A percentile compares a stretch with the other conserved stretches of the same genome.
phyloP scores from a whole-genome alignment of 1,284 basidiomycete genomes.

The Mycena sp. region DNA sequence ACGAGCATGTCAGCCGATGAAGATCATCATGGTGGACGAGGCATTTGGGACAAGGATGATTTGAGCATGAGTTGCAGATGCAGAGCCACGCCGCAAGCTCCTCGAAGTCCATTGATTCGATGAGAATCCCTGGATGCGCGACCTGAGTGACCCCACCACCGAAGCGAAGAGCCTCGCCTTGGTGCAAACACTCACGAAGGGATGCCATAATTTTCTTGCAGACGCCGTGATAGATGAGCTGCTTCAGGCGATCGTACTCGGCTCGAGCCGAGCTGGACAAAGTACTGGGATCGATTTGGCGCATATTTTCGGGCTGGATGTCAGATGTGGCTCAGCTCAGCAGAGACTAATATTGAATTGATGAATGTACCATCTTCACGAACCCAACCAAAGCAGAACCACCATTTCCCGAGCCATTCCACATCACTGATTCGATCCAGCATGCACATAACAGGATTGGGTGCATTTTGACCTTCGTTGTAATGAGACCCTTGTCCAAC shows the following conservation, averaged over 20 bases:
- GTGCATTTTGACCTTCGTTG: conserved; percentile 24
- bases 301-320: conserved; percentile 33
- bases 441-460: conserved; percentile 14
- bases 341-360: too few species aligned
- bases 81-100: conserved; percentile 35
- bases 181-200: too few species aligned
- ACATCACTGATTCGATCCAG: conserved; percentile 10
- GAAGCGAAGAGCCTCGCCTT: conserved; percentile 30
- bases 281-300: conserved; percentile 23
- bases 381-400: conserved; percentile 8
- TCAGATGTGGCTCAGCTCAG: conserved; percentile 7
- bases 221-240: conserved; percentile 39
- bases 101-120: conserved; percentile 42
- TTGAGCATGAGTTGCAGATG: conserved; percentile 32
- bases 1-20: not conserved
- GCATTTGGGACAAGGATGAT: conserved; percentile 39
- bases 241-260: conserved; percentile 38
- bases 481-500: conserved; percentile 21
- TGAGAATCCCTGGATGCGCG: conserved; percentile 39
- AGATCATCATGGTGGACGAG: conserved; percentile 14
- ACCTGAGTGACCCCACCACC: conserved; percentile 34
- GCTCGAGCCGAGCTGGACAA: conserved; percentile 15
- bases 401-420: conserved; percentile 18
- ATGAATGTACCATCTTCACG: conserved; percentile 9
- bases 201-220: conserved; percentile 32